Conservation (phyloP, 2,329 filamentous ascomycete species). For the Penicillium polonicum region DNA sequence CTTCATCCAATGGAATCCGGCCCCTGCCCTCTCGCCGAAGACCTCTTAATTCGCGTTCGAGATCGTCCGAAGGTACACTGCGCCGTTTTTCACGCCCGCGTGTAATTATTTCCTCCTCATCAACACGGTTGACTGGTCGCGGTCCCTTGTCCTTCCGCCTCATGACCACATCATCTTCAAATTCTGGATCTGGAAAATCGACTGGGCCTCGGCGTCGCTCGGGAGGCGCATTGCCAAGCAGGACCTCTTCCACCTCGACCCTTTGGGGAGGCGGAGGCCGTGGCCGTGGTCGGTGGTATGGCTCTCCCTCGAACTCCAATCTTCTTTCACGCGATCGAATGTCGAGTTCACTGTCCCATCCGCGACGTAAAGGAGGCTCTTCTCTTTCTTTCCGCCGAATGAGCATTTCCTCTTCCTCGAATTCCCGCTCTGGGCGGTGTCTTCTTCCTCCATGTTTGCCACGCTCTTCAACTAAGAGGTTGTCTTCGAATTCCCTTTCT, state of each 20-base stretch:
- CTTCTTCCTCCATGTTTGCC: conserved; percentile 11
- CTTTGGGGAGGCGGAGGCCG: not conserved
- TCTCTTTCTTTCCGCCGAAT: conserved; percentile 20
- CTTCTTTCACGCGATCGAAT: conserved; percentile 1
- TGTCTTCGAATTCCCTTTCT: not conserved
- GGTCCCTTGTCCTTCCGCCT: conserved; percentile 1
- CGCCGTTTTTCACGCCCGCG: conserved; percentile 4
- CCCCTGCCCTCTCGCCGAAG: not conserved
- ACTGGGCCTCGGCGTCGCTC: not conserved
- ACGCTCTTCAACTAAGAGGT: not conserved
- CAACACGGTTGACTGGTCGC: not conserved
- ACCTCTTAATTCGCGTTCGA: conserved; percentile 4
- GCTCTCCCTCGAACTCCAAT: not conserved
- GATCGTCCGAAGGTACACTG: conserved; percentile 1
- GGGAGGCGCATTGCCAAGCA: not conserved
- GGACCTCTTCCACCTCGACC: conserved; percentile 6
- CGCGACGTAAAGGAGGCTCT: not conserved
- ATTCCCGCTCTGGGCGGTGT: conserved; percentile 10
- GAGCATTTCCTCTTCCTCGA: conserved; percentile 27
- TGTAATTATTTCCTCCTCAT: not conserved
- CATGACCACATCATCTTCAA: not conserved
- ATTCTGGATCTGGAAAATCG: not conserved
- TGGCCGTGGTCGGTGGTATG: not conserved
- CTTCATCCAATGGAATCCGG: not conserved
- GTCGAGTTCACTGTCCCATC: conserved; percentile 9